Conservation (phyloP, 257 asterid genomes). For the Solanum raphanifolium region DNA sequence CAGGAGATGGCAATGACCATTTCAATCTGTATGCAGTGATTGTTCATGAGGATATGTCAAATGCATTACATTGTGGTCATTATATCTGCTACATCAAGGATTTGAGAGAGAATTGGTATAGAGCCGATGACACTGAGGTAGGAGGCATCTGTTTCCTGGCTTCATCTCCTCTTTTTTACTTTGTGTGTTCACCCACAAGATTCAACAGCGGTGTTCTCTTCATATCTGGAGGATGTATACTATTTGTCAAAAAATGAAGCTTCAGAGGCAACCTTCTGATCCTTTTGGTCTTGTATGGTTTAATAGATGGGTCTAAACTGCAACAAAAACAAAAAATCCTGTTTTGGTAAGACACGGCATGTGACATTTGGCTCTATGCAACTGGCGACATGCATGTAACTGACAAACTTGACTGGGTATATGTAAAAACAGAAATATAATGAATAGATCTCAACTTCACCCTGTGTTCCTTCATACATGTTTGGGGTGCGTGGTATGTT, state of each 20-base stretch:
- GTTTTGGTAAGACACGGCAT: neutral
- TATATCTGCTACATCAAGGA: conserved; percentile 87
- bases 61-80: conserved; percentile 91
- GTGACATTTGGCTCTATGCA: neutral
- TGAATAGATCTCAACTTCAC: neutral
- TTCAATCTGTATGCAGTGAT: conserved; percentile 92
- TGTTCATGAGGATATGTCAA: conserved; percentile 86
- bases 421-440: neutral
- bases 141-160: neutral
- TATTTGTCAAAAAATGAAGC: neutral
- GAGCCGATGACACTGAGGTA: conserved; percentile 88
- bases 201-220: neutral
- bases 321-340: neutral
- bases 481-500: neutral
- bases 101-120: conserved; percentile 70
- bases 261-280: neutral
- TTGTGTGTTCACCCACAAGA: neutral
- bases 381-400: neutral
- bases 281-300: neutral
- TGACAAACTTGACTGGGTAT: neutral
- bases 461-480: neutral
- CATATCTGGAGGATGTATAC: neutral
- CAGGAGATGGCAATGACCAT: conserved; percentile 46
- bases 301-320: neutral
- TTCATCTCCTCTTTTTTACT: neutral